Conservation (phyloP, 306 rosid species). For the Echinosophora koreensis region DNA sequence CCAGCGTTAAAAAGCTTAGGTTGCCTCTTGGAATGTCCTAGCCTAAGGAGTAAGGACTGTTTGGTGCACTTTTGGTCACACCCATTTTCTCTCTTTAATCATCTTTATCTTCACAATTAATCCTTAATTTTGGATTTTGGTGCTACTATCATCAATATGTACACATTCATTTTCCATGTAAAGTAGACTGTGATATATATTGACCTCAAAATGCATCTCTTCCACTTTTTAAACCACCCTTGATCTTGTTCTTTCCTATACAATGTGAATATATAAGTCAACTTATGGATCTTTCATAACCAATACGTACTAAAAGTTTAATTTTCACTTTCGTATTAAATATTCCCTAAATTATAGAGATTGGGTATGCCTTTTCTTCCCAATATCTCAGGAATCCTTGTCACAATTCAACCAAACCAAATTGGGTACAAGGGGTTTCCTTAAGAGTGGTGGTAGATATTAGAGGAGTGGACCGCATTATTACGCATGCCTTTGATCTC, state of each 20-base stretch:
- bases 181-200: too few species aligned
- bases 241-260: background rate
- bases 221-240: constrained; percentile 18
- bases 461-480: background rate
- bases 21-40: background rate
- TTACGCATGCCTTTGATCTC: background rate
- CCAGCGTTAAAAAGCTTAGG: background rate
- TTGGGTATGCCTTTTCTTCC: background rate
- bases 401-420: background rate
- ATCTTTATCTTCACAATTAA: constrained; percentile 33
- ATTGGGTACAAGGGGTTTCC: constrained; percentile 5
- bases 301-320: background rate
- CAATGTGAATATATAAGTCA: background rate
- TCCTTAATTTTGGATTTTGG: constrained; percentile 15
- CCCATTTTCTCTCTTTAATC: constrained; percentile 44
- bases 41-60: constrained; percentile 4
- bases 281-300: constrained; percentile 28
- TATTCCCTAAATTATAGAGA: background rate
- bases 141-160: constrained; percentile 8
- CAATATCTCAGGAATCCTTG: background rate
- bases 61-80: constrained; percentile 37
- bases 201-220: constrained; percentile 25
- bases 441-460: background rate
- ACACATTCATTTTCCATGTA: background rate
- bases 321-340: background rate